Evolutionary conservation across 257 asterid genomes (phyloP), one percentile per base, ranked within the genome.

Genomic region (Nicotiana obtusifolia): DNA sequence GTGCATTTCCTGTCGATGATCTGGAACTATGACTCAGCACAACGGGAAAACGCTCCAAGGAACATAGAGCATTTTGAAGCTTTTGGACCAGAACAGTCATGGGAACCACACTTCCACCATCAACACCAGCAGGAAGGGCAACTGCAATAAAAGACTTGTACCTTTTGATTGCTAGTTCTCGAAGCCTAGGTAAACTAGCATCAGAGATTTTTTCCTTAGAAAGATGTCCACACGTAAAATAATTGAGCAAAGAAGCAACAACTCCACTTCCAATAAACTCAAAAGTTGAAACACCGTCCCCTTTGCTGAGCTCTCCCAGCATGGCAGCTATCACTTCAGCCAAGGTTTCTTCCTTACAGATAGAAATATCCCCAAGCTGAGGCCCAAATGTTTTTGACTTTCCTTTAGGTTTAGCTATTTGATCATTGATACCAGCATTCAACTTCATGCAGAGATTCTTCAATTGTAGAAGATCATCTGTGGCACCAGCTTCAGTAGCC

Each of bases 201-300:
- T 93, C 97, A 5, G 98, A 90, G 68, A 90, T 78, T 88, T 78
- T 86, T 62, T 92, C 98, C 88, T 93, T 94, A 13, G 92, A 85
- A 90, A 92, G 90, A 85, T 86, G 89, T 75, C 96, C 99, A 85
- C 95, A 94, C 1, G 98, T 92, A 64, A 93, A 91, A 84, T 94
- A 96, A 84, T 91, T 91, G 71, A 96, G 97, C 84, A 96, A 87
- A 81, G 99, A 91, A 53, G 88, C 87, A 81, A 96, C 95, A 75
- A 87, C 98, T 44, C 99, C 98, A 82, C 99, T 94, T 81, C 99
- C 98, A 76, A 91, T 93, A 67, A 96, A 96, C 89, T 96, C 99
- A 85, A 94, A 96, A 60, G 98, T 94, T 54, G 99, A 96, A 54
- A 96, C 98, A 44, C 99, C 97, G 10, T 93, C 98, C 71, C 91